Evolutionary conservation across 116 monocot genomes (phyloP).

Genomic region (Papilionanthe hybrid): DNA sequence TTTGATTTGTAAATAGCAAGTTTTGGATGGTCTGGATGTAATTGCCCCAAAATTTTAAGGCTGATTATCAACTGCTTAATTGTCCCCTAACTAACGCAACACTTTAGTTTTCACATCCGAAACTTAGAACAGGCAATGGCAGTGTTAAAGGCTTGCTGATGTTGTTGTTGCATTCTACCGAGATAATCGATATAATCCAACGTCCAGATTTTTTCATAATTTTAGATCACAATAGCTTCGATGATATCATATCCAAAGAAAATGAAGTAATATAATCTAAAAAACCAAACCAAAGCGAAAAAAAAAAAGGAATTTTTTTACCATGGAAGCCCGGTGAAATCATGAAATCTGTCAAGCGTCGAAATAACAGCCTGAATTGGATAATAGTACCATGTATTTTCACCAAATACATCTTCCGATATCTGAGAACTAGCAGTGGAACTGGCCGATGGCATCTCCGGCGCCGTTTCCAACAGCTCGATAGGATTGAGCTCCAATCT

Average conservation of each 20-base stretch:
- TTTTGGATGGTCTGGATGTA: no score
- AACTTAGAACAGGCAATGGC: no score
- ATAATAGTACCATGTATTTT: conserved; percentile 21
- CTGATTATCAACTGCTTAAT: no score
- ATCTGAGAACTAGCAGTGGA: not conserved
- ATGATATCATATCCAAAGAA: not conserved
- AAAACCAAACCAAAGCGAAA: not conserved
- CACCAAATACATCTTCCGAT: not conserved
- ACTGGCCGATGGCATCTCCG: not conserved
- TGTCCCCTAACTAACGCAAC: no score
- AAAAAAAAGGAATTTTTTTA: conserved; percentile 8
- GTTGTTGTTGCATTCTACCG: no score
- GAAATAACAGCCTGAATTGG: conserved; percentile 10
- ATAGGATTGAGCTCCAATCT: not conserved
- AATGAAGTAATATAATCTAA: not conserved
- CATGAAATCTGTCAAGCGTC: conserved; percentile 38
- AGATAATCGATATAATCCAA: no score
- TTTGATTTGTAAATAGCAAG: no score
- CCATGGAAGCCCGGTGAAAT: conserved; percentile 52
- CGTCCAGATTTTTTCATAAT: not conserved
- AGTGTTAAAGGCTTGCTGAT: no score
- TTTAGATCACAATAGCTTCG: not conserved
- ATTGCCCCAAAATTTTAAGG: no score
- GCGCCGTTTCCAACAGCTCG: not conserved
- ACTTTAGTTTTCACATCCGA: no score